Evolutionary conservation across 208 protist species (phyloP).

Genomic region (Tritrichomonas musculus): DNA sequence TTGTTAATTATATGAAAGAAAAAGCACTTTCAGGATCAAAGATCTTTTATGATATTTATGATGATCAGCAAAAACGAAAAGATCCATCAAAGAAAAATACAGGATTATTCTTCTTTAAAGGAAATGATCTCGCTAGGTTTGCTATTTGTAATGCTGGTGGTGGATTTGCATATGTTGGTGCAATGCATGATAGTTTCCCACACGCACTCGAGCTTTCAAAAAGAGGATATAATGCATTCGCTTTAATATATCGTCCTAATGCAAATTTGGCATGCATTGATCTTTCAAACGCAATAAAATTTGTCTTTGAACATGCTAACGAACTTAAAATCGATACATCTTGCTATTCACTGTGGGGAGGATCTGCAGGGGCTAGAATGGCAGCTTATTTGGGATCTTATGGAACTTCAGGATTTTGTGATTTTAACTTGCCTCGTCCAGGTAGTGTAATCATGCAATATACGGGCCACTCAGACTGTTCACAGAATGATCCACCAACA

Average conservation of each 20-base stretch:
- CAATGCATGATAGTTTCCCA: background rate
- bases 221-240: background rate
- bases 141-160: background rate
- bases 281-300: background rate
- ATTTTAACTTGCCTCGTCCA: background rate
- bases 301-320: background rate
- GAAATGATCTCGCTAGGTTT: background rate
- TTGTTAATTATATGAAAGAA: too few species aligned
- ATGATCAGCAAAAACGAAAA: background rate
- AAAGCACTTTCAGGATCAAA: too few species aligned
- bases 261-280: background rate
- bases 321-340: background rate
- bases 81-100: background rate
- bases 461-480: background rate
- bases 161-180: background rate
- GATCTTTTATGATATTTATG: background rate
- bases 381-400: background rate
- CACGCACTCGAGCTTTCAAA: background rate
- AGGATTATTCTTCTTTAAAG: background rate
- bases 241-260: background rate
- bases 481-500: background rate
- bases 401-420: background rate
- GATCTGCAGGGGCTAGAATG: background rate
- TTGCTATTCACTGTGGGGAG: background rate
- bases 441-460: background rate